A percentile compares a stretch with the other conserved stretches of the same genome.
Evolutionary conservation across 202 grass and related monocot genomes (phyloP).

Genomic region (Saccharum hybrid): DNA sequence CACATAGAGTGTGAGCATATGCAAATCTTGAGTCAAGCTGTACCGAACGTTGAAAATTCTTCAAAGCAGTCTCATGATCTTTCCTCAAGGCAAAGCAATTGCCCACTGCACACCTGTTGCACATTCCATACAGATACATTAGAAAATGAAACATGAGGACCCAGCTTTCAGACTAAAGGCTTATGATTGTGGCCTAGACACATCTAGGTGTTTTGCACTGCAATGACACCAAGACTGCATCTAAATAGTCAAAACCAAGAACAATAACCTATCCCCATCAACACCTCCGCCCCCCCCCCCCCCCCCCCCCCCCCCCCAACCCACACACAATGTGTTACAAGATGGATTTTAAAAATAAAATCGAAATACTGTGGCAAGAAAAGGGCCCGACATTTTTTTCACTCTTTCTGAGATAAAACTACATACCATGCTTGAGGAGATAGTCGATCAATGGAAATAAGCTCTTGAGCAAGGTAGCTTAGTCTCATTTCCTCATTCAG

Average conservation of each 20-base stretch:
- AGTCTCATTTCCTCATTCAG: conserved; percentile 94
- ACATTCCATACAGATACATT: conserved; percentile 28
- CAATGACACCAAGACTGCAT: not conserved
- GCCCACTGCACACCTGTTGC: conserved; percentile 86
- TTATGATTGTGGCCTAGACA: conserved; percentile 31
- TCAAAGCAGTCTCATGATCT: conserved; percentile 96
- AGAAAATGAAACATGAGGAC: conserved; percentile 25
- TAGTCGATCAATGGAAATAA: conserved; percentile 83
- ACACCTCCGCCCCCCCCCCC: not conserved
- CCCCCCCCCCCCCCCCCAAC: too few species aligned
- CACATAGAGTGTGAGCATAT: conserved; percentile 93
- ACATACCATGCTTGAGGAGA: conserved; percentile 96
- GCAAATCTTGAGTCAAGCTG: conserved; percentile 86
- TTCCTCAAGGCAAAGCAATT: conserved; percentile 96
- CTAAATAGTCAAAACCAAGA: conserved; percentile 40
- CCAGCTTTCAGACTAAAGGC: conserved; percentile 27
- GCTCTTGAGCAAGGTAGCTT: conserved; percentile 97
- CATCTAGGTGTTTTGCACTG: conserved; percentile 21
- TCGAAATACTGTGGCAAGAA: conserved; percentile 13
- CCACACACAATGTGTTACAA: not conserved
- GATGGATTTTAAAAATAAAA: conserved; percentile 4
- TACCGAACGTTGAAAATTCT: conserved; percentile 95
- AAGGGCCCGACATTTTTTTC: not conserved
- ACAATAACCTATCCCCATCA: not conserved
- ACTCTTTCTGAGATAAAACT: conserved; percentile 27